Evolutionary conservation across 208 protist species (phyloP).

Genomic region (Entamoeba dispar): DNA sequence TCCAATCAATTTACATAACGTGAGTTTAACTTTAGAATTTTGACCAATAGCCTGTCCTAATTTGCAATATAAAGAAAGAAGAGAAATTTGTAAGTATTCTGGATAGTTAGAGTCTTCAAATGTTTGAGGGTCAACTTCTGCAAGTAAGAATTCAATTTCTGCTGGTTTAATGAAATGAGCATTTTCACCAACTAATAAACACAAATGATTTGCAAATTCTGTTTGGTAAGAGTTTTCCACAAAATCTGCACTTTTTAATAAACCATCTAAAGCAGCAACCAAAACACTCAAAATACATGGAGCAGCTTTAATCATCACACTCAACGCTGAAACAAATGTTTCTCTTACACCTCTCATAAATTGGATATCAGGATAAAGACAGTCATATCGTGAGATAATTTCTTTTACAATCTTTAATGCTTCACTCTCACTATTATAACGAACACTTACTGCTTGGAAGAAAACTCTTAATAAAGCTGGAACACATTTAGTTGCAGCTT

Average conservation of each 20-base stretch:
- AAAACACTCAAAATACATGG: neutral
- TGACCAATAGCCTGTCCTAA: neutral
- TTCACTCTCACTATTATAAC: neutral
- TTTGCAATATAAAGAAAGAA: neutral
- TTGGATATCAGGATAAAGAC: neutral
- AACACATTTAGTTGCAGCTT: neutral
- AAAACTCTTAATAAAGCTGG: neutral
- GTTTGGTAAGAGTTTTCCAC: neutral
- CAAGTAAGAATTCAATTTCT: neutral
- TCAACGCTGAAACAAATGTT: neutral
- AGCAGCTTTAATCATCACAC: neutral
- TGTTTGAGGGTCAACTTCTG: neutral
- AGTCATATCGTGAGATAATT: neutral
- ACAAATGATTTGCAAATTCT: neutral
- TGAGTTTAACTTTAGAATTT: neutral
- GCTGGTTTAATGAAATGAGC: neutral
- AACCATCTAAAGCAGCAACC: neutral
- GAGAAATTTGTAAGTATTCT: neutral
- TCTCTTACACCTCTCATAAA: neutral
- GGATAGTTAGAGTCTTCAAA: neutral
- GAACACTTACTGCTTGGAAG: neutral
- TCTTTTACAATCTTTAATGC: neutral
- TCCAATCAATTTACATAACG: neutral
- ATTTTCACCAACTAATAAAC: neutral
- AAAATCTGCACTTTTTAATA: neutral